These are phyloP conservation scores for Trichoderma koningii DNA, from an alignment of 2,329 filamentous ascomycete genomes.

Conservation along the genomic window DNA sequence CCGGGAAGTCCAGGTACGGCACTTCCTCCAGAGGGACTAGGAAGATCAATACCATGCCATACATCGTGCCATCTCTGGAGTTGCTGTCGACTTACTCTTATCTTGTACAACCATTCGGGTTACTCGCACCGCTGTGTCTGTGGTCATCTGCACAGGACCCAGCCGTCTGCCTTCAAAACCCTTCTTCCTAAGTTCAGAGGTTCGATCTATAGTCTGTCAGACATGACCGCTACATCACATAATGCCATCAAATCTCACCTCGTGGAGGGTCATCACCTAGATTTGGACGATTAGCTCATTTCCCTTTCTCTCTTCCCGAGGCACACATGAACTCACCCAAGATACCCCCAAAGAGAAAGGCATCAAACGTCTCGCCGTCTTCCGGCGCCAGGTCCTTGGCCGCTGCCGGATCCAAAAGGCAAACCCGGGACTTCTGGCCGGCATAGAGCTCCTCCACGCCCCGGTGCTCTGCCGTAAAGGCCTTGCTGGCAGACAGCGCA, in stretches of 20 bases:
- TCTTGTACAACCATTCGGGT: slow-evolving; percentile 87
- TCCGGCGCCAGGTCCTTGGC: slow-evolving; percentile 78
- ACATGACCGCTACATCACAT: not conserved
- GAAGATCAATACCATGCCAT: slow-evolving; percentile 26
- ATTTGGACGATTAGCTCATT: slow-evolving; percentile 29
- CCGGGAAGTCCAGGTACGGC: slow-evolving; percentile 82
- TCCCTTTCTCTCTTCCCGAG: not conserved
- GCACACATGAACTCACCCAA: slow-evolving; percentile 61
- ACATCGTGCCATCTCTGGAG: not conserved
- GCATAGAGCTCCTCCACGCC: slow-evolving; percentile 84
- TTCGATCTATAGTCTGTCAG: slow-evolving; percentile 67
- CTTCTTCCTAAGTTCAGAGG: slow-evolving; percentile 91
- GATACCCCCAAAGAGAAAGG: slow-evolving; percentile 95
- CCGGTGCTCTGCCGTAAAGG: slow-evolving; percentile 70
- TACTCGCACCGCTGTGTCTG: slow-evolving; percentile 92
- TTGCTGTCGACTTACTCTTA: slow-evolving; percentile 59
- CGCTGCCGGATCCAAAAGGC: slow-evolving; percentile 85
- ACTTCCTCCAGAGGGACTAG: slow-evolving; percentile 77
- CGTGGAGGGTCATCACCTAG: slow-evolving; percentile 89
- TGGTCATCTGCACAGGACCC: slow-evolving; percentile 96
- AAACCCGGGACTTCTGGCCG: slow-evolving; percentile 72
- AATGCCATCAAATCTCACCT: slow-evolving; percentile 57
- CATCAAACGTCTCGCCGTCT: slow-evolving; percentile 81
- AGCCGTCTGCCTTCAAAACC: slow-evolving; percentile 85
- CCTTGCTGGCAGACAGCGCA: slow-evolving; percentile 55